Percentiles rank a stretch among this genome's conserved stretches.
These are phyloP conservation scores for Elsinoe fawcettii DNA, from an alignment of 2,329 filamentous ascomycete species.

Conservation along the genomic window DNA sequence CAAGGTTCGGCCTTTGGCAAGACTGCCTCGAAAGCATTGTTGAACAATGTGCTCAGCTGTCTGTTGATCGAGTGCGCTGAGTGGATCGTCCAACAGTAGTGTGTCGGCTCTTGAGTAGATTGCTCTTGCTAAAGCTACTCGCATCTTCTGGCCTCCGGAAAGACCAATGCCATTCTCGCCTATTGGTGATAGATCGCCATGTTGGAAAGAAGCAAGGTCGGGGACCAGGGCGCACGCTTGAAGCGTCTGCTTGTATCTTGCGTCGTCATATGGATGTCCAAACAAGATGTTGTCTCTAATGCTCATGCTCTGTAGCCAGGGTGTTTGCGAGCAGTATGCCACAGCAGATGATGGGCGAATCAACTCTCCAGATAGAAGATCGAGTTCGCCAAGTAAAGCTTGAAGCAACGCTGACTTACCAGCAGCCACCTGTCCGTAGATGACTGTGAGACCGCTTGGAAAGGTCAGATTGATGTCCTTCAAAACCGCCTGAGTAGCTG, in stretches of 20 bases:
- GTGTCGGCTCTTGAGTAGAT: constrained; percentile 40
- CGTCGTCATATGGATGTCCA: constrained; percentile 59
- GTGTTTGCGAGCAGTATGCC: constrained; percentile 58
- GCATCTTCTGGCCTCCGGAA: constrained; percentile 42
- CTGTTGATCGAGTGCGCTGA: constrained; percentile 48
- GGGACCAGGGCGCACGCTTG: constrained; percentile 55
- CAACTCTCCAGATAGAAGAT: constrained; percentile 44
- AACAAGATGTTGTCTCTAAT: constrained; percentile 63
- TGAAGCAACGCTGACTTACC: constrained; percentile 57
- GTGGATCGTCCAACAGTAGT: constrained; percentile 41
- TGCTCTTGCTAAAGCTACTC: constrained; percentile 42
- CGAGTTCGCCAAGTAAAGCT: constrained; percentile 52
- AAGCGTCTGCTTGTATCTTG: constrained; percentile 59
- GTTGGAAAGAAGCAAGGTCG: constrained; percentile 55
- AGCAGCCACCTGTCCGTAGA: constrained; percentile 56
- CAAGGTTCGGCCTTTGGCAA: constrained; percentile 47
- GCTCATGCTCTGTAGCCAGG: constrained; percentile 63
- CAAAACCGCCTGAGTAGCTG: constrained; percentile 50
- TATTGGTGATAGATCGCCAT: constrained; percentile 52
- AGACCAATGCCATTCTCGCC: constrained; percentile 42
- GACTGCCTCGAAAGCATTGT: constrained; percentile 48
- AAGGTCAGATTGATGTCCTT: constrained; percentile 48
- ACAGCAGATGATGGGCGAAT: constrained; percentile 49
- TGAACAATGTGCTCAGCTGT: constrained; percentile 55
- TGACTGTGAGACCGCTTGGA: constrained; percentile 49